Base-by-base conservation (phyloP, 768 basidiomycete genomes). In the Trametes elegans region DNA sequence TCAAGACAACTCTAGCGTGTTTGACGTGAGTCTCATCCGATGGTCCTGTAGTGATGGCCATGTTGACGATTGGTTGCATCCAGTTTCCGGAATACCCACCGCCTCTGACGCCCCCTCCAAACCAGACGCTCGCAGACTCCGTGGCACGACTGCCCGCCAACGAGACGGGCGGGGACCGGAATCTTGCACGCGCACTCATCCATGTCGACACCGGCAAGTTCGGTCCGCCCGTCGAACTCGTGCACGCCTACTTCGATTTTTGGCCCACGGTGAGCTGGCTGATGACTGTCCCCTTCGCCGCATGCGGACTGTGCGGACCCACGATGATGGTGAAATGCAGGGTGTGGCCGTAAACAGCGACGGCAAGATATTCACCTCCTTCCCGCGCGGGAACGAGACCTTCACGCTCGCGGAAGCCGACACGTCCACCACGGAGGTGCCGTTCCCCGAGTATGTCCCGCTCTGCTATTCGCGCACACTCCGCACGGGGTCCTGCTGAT, bases 1-100 rank as follows among this genome's bases (percentile, higher is more conserved):
- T 3, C 49, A 40, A 14, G 41, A 23, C 11, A 57, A 43, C 18
- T 49, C 32, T 34, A 60, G 49, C 26, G 58, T 60, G 3, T 60
- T 60, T 31, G 58, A 60, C 29, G 58, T 55, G 19, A 51, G 58
- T 42, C 19, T 7, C 21, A 7, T 23, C 8, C 26, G 11, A 10
- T 26, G 7, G 3, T 4, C 14, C 4, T 27, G 0, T 23, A 16
- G 1, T 21, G 18, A 7, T 3, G 3, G 19, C 11, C 7, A 16
- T 27, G 18, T n/a, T 52, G 34, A 16, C 19, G 1, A 18, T 21
- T 7, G 3, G 1, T 31, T 32, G 1, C 34, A 21, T 7, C 2
- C 31, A 61, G 60, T 61, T 61, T 18, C 60, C 60, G 14, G 60
- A 61, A 21, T 61, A 61, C 24, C 60, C 56, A 1, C 60, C 60